Percentiles rank a stretch among this genome's conserved stretches.
Evolutionary conservation across 768 basidiomycete species (phyloP).

Genomic region (Chiua virens): DNA sequence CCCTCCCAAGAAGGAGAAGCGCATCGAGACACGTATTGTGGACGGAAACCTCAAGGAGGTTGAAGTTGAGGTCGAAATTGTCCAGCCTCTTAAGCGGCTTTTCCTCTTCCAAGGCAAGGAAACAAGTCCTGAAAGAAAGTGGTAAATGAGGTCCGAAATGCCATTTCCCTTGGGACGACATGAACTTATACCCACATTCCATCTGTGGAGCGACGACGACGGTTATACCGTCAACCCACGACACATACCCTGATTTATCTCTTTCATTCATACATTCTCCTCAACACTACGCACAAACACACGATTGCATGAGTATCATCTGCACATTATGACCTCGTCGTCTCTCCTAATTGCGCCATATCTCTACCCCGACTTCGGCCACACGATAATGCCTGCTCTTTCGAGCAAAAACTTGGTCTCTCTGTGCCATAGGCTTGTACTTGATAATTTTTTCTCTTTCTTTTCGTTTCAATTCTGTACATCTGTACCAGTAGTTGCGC

Average conservation of each 20-base stretch:
- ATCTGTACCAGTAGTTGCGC: constrained; percentile 35
- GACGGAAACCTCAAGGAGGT: constrained; percentile 52
- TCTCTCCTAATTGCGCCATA: constrained; percentile 32
- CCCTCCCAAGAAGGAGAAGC: constrained; percentile 54
- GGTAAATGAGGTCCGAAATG: constrained; percentile 21
- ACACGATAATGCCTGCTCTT: constrained; percentile 15
- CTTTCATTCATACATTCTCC: constrained; percentile 19
- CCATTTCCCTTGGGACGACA: constrained; percentile 11
- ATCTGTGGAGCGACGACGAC: constrained; percentile 25
- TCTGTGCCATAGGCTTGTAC: constrained; percentile 36
- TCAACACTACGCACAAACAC: constrained; percentile 22
- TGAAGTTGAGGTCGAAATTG: constrained; percentile 55
- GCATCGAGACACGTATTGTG: constrained; percentile 47
- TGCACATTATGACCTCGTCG: constrained; percentile 31
- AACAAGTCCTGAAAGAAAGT: constrained; percentile 26
- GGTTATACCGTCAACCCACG: constrained; percentile 34
- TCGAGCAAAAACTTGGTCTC: constrained; percentile 21
- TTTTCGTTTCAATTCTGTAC: constrained; percentile 24
- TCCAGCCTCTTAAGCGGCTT: constrained; percentile 57
- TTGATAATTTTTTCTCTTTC: constrained; percentile 29
- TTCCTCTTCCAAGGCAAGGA: constrained; percentile 65
- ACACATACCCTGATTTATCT: constrained; percentile 38
- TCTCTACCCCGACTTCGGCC: constrained; percentile 15
- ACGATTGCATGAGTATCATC: constrained; percentile 27
- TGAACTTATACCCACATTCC: constrained; percentile 31